Base-by-base conservation (phyloP, 2,329 filamentous ascomycete genomes). In the Alternaria panax region DNA sequence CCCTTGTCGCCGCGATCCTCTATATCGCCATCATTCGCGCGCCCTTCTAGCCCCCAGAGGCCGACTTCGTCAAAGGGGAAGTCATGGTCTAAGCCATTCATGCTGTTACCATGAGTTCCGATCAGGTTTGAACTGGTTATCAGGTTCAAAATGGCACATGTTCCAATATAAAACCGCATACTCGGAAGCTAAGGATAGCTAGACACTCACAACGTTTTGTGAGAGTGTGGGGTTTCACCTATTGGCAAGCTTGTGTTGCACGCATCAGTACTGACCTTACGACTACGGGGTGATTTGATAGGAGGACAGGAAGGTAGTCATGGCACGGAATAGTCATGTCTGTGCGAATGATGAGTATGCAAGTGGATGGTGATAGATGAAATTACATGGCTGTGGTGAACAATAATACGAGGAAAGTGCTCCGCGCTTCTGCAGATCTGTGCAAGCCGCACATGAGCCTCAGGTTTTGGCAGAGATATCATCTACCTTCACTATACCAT, bases 11-110 rank as follows among this genome's bases (percentile, higher is more conserved):
- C 59, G 42, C 50, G 18, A 7, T 65, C 65, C 2, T 59, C 67
- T 2, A 51, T n/a, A 14, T 59, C 60, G 20, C 60, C 62, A 6
- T 46, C 53, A 16, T 62, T 54, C 27, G 28, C 56, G 12, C 59
- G 68, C 38, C 61, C 69, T 5, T 61, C 63, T 7, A 67, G 62
- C 55, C 51, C 69, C 11, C 66, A 65, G 1, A 66, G 62, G 51
- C 48, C 56, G 14, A 62, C 45, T 7, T 45, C 60, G 6, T 60
- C 59, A 48, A 70, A 67, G 54, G 47, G 63, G 41, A 73, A 70
- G 51, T 66, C 66, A 1, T 76, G 75, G 74, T 73, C 63, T 45
- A 76, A 74, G 43, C 72, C 75, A 1, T 71, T 74, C 51, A 60
- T 75, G 41, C 54, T 71, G 27, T 57, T 76, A 51, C 74, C 75